Evolutionary conservation across 1,284 basidiomycete species (phyloP).

Genomic region (Porogramme epimiltina): DNA sequence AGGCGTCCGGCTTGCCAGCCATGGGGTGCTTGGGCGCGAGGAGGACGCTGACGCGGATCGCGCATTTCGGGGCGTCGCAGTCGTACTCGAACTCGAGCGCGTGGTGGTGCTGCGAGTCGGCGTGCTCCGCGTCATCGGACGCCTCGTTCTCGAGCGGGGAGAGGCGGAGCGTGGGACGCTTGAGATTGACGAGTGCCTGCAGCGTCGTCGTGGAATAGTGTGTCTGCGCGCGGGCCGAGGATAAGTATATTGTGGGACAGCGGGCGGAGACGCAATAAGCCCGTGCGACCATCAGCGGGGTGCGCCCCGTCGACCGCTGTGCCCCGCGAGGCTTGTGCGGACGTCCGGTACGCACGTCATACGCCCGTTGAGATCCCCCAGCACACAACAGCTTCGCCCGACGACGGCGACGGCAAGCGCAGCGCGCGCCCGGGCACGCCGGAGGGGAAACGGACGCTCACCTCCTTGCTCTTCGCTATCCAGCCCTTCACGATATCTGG

Average conservation of each 20-base stretch:
- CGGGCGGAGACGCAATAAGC: not conserved
- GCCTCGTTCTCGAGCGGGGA: slow-evolving; percentile 61
- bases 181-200: slow-evolving; percentile 89
- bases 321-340: too few relatives aligned
- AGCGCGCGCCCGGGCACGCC: slow-evolving; percentile 1
- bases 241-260: too few relatives aligned
- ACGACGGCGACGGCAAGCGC: too few relatives aligned
- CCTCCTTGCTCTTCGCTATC: slow-evolving; percentile 86
- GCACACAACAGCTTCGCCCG: too few relatives aligned
- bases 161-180: slow-evolving; percentile 77
- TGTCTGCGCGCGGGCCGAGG: slow-evolving; percentile 40
- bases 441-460: slow-evolving; percentile 34
- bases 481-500: slow-evolving; percentile 78
- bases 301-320: too few relatives aligned
- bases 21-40: slow-evolving; percentile 62
- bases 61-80: slow-evolving; percentile 82
- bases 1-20: slow-evolving; percentile 38
- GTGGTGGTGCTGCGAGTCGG: slow-evolving; percentile 59
- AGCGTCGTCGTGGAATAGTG: slow-evolving; percentile 86
- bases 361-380: too few relatives aligned
- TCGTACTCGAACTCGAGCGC: slow-evolving; percentile 88
- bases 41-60: slow-evolving; percentile 73
- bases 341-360: too few relatives aligned
- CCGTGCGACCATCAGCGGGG: too few relatives aligned
- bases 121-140: slow-evolving; percentile 42